Percentiles rank a stretch among this genome's conserved stretches.
These are phyloP conservation scores for Trametes coccinea DNA, from an alignment of 768 basidiomycete species.

Conservation along the genomic window DNA sequence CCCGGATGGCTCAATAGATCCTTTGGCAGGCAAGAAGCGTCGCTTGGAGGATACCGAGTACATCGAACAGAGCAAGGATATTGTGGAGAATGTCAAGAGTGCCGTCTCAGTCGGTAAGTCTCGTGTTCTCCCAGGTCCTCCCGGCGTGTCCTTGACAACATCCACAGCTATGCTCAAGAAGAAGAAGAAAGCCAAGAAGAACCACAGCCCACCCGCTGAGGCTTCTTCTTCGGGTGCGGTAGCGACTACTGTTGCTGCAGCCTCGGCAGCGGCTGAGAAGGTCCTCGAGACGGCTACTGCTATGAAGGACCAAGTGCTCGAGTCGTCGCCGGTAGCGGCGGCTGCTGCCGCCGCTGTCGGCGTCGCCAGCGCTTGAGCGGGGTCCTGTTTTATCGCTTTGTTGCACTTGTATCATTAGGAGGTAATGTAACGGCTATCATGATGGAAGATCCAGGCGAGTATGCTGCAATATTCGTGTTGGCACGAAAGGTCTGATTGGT, in stretches of 20 bases:
- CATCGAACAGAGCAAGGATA: conserved; percentile 86
- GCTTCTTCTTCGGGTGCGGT: conserved; percentile 12
- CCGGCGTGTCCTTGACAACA: conserved; percentile 3
- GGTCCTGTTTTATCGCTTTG: not conserved
- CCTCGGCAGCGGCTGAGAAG: conserved; percentile 14
- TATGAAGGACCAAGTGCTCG: conserved; percentile 26
- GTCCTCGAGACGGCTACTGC: conserved; percentile 15
- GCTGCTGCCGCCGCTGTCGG: conserved; percentile 19
- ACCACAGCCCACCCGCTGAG: conserved; percentile 23
- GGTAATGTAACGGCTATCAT: not conserved
- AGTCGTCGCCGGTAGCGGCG: conserved; percentile 24
- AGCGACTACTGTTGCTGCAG: conserved; percentile 10
- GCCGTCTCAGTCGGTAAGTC: conserved; percentile 81
- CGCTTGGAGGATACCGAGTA: conserved; percentile 92
- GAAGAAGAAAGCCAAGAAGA: conserved; percentile 67
- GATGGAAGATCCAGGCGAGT: not conserved
- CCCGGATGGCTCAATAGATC: conserved; percentile 39
- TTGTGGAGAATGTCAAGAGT: conserved; percentile 88
- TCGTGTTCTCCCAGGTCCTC: too few relatives aligned
- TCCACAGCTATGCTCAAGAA: conserved; percentile 66
- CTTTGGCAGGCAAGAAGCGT: conserved; percentile 75
- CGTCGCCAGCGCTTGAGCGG: conserved; percentile 16
- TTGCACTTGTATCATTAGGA: conserved; percentile 5
- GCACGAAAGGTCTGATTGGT: too few relatives aligned
- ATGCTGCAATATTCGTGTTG: not conserved